A percentile compares a stretch with the other conserved stretches of the same genome.
Conservation (phyloP, 2,329 filamentous ascomycete genomes). For the Talaromyces sp. region DNA sequence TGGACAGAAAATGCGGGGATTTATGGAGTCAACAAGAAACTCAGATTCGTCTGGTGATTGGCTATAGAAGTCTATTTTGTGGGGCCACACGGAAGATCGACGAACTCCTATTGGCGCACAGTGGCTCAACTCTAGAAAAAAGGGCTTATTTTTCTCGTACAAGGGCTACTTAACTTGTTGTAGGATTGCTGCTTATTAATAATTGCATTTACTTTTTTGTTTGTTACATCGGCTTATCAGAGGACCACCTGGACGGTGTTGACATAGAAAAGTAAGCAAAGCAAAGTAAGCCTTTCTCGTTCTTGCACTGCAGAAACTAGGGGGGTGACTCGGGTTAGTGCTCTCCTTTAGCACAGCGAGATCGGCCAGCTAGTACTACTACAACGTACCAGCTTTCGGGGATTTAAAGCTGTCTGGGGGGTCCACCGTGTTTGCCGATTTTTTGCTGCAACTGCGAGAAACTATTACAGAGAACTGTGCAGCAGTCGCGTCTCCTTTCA, state of each 20-base stretch:
- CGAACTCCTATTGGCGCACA: not conserved
- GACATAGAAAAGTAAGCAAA: not conserved
- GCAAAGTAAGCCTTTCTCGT: not conserved
- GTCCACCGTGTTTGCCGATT: not conserved
- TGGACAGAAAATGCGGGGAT: not conserved
- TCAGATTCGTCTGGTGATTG: not conserved
- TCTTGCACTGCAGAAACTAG: not conserved
- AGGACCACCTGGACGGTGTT: not conserved
- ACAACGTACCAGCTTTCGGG: too few relatives aligned
- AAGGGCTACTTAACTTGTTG: not conserved
- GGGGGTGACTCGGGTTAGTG: not conserved
- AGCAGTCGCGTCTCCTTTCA: not conserved
- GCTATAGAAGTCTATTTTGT: not conserved
- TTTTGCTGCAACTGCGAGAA: not conserved
- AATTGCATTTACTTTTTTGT: not conserved
- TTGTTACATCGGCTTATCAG: not conserved
- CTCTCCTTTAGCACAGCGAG: not conserved
- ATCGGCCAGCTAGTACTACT: not conserved
- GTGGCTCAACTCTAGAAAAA: not conserved
- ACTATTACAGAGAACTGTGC: not conserved
- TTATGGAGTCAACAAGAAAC: not conserved
- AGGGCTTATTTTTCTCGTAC: not conserved
- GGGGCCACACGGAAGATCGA: not conserved
- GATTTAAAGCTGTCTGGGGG: not conserved
- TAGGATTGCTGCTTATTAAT: not conserved